phyloP scores from a whole-genome alignment of 495 filamentous ascomycete genomes.

The Talaromyces borbonicus region DNA sequence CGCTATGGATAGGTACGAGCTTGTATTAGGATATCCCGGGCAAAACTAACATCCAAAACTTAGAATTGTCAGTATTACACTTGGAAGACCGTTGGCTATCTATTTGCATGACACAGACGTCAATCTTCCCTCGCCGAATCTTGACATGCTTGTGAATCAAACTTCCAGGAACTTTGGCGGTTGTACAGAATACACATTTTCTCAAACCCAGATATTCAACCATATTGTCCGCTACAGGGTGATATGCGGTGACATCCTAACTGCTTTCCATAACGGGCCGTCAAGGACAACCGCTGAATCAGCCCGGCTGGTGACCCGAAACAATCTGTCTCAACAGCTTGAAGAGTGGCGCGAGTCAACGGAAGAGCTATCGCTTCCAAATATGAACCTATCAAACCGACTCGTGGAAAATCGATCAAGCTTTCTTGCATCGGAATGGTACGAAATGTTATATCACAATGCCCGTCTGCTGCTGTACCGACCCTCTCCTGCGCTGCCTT shows the following conservation, averaged over 20 bases:
- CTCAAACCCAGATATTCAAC: constrained; percentile 15
- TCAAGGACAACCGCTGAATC: constrained; percentile 4
- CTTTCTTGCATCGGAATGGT: constrained; percentile 16
- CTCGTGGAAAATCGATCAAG: constrained; percentile 9
- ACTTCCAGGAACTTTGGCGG: too few species aligned
- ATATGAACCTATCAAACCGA: background rate
- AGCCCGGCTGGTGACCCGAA: background rate
- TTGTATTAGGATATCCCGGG: background rate
- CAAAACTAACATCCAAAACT: background rate
- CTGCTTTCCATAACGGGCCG: constrained; percentile 10
- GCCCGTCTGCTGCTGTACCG: constrained; percentile 18
- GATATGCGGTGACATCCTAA: constrained; percentile 13
- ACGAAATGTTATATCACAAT: constrained; percentile 20
- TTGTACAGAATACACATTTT: too few species aligned
- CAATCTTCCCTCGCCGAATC: too few species aligned
- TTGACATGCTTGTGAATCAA: too few species aligned
- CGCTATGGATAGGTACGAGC: constrained; percentile 15
- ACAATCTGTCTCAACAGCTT: constrained; percentile 3
- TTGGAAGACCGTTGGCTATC: constrained; percentile 18
- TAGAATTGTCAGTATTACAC: constrained; percentile 18
- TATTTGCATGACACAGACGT: constrained; percentile 15
- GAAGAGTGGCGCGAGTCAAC: constrained; percentile 7
- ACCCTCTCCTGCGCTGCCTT: constrained; percentile 14
- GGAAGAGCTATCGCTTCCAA: background rate
- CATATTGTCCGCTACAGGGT: constrained; percentile 16